Base-by-base conservation (phyloP, 2,329 filamentous ascomycete species). In the Blastomyces parvus region DNA sequence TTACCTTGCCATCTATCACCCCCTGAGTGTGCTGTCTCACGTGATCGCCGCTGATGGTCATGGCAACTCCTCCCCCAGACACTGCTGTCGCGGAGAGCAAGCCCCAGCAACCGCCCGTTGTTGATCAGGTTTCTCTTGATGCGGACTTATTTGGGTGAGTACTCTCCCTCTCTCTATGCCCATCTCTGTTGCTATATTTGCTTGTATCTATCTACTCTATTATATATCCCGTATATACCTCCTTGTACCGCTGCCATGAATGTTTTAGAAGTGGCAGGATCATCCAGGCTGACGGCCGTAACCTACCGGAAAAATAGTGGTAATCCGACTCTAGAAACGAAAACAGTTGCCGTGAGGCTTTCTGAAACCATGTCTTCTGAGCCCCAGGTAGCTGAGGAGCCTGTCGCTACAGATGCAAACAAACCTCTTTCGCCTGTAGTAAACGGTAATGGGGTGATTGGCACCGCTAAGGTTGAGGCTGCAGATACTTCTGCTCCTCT, bases 31-130 rank as follows among this genome's bases (percentile, higher is more conserved):
- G 11, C 2, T 22, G 4, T 66, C 67, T 64, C 65, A 59, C 64
- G 62, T 65, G 66, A 61, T 61, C 64, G 66, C 67, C 57, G 14
- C 57, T 40, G 38, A 59, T 59, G 66, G 70, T 53, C 55, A 78
- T 78, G 76, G 76, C 76, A 69, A 78, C 76, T 60, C 76, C 76
- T 70, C 76, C 76, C 69, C 75, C 76, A 60, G 76, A 78, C 72
- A 64, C 73, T 68, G 67, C 73, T 63, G 63, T 71, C 46, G 62
- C 74, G 71, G 74, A 76, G 70, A 74, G 76, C 66, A 77, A 76
- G 70, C 73, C 74, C 69, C 74, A 76, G 69, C 68, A 30, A n/a
- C 46, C 55, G 27, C 33, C 62, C 25, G 58, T 57, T 30, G 36
- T 63, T 36, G 56, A 63, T 8, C n/a, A 63, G 40, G 62, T 63